These are phyloP conservation scores for Chlorella sp. DNA, from an alignment of 139 green algal genomes.

Conservation along the genomic window DNA sequence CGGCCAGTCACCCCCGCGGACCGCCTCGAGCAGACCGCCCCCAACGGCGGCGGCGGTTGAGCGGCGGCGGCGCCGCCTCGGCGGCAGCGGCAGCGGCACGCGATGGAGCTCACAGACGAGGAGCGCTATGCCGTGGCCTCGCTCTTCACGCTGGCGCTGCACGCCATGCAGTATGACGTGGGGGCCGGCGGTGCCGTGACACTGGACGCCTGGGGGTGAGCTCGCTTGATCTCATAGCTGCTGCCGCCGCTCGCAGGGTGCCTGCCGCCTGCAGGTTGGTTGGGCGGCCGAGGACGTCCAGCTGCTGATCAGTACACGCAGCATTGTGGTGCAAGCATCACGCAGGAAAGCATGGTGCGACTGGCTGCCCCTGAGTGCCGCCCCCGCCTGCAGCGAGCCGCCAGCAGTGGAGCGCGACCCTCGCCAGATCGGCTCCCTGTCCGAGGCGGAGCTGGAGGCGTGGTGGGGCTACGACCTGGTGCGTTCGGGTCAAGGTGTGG, in stretches of 20 bases:
- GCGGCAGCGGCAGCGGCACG: too few relatives aligned
- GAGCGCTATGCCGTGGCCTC: constrained; percentile 68
- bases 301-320: neutral
- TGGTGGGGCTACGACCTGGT: constrained; percentile 77
- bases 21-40: neutral
- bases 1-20: too few relatives aligned
- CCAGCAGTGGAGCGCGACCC: constrained; percentile 21
- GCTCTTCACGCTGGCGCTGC: constrained; percentile 77
- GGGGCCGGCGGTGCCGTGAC: neutral
- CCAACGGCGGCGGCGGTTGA: neutral
- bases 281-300: too few relatives aligned
- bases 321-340: neutral
- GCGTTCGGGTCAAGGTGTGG: neutral
- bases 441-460: constrained; percentile 32
- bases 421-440: neutral
- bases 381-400: constrained; percentile 13
- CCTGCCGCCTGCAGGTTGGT: neutral
- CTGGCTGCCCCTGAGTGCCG: neutral
- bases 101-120: constrained; percentile 68
- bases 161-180: constrained; percentile 32
- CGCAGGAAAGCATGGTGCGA: neutral
- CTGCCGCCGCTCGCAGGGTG: neutral
- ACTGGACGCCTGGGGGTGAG: constrained; percentile 12
- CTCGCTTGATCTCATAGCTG: neutral
- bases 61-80: neutral